Percentiles rank a stretch among this genome's conserved stretches.
phyloP scores from a whole-genome alignment of 495 filamentous ascomycete species.

The Trichoderma erinaceum region DNA sequence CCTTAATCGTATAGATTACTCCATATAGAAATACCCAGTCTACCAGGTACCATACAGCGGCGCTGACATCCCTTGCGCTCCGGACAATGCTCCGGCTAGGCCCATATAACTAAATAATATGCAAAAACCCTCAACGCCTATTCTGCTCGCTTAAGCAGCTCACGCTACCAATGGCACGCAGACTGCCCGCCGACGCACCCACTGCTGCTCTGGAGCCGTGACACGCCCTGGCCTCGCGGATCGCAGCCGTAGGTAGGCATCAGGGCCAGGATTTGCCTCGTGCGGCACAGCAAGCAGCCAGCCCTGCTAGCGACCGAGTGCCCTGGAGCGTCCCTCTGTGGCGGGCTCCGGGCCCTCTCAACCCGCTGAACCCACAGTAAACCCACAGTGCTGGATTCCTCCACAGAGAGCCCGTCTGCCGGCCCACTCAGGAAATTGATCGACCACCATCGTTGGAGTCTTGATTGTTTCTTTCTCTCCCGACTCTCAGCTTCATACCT shows the following conservation, averaged over 20 bases:
- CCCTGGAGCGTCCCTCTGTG: not conserved
- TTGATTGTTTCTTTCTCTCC: not conserved
- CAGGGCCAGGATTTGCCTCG: conserved; percentile 5
- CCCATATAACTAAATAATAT: too few relatives aligned
- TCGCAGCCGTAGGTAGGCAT: not conserved
- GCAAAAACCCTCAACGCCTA: too few relatives aligned
- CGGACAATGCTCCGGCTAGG: too few relatives aligned
- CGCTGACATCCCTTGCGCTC: too few relatives aligned
- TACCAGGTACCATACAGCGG: too few relatives aligned
- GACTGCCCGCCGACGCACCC: not conserved
- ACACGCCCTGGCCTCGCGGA: not conserved
- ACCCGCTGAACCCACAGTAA: not conserved
- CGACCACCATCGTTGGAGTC: not conserved
- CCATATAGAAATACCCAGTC: too few relatives aligned
- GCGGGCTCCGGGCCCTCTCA: conserved; percentile 10
- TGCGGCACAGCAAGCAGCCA: not conserved
- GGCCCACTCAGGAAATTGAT: conserved; percentile 12
- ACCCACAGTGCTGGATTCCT: not conserved
- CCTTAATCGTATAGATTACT: too few relatives aligned
- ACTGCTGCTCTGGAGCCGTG: not conserved
- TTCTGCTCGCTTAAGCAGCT: too few relatives aligned
- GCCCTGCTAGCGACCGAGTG: not conserved
- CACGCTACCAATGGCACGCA: too few relatives aligned
- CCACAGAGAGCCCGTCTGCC: not conserved
- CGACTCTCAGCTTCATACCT: not conserved